Conservation (phyloP, 768 basidiomycete genomes). For the Amanita exitialis region DNA sequence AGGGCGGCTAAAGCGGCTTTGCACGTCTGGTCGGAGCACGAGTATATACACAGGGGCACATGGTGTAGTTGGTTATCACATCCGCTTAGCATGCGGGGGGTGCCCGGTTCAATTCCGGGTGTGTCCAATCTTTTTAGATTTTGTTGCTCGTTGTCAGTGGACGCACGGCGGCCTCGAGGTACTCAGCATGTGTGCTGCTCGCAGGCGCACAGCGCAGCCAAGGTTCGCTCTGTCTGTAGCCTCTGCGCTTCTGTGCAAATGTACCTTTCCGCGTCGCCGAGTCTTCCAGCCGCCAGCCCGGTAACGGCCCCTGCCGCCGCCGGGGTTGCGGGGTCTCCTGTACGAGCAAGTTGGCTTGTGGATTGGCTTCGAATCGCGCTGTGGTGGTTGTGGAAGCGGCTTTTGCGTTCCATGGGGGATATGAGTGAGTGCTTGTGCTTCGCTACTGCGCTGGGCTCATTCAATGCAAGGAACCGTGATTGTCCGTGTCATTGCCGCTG, state of each 20-base stretch:
- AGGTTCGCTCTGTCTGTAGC: not conserved
- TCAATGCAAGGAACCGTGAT: not conserved
- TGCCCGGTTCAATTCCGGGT: constrained; percentile 11
- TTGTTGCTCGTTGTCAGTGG: no score
- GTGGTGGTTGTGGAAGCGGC: constrained; percentile 4
- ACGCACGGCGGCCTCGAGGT: not conserved
- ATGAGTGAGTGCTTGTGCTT: not conserved
- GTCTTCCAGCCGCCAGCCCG: not conserved
- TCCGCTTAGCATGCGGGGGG: constrained; percentile 10
- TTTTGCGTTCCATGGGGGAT: not conserved
- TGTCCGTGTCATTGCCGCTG: not conserved
- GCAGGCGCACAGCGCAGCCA: not conserved
- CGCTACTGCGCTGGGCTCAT: not conserved
- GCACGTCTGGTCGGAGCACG: no score
- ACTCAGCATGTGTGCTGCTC: not conserved
- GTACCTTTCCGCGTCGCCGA: not conserved
- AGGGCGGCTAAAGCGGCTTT: not conserved
- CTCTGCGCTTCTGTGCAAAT: not conserved
- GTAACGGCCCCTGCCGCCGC: not conserved
- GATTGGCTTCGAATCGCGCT: not conserved
- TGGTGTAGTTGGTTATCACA: constrained; percentile 11
- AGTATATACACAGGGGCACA: not conserved
- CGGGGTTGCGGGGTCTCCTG: not conserved
- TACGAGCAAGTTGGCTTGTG: not conserved
- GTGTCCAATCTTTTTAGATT: constrained; percentile 7